phyloP scores from a whole-genome alignment of 2,329 filamentous ascomycete species.

The Fusarium sp. region DNA sequence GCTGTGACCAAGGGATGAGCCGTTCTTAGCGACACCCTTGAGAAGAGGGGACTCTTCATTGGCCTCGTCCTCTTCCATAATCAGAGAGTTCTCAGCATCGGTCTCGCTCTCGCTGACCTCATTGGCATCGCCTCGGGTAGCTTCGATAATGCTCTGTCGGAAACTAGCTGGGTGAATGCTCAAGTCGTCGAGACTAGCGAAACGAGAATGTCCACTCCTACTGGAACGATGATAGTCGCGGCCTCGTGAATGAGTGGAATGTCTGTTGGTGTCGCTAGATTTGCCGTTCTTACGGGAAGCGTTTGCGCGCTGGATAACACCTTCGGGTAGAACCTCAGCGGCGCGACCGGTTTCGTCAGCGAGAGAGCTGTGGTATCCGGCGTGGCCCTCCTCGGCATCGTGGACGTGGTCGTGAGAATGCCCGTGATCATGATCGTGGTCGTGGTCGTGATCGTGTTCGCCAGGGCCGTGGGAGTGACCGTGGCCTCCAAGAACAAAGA shows the following conservation, averaged over 20 bases:
- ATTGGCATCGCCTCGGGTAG: conserved; percentile 67
- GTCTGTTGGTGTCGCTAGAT: conserved; percentile 51
- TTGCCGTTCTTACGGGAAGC: conserved; percentile 46
- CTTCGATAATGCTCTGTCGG: conserved; percentile 90
- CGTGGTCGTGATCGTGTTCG: conserved; percentile 61
- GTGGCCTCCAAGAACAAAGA: conserved; percentile 93
- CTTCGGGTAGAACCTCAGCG: conserved; percentile 72
- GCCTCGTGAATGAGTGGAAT: conserved; percentile 52
- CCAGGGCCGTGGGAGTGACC: conserved; percentile 80
- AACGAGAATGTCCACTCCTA: conserved; percentile 66
- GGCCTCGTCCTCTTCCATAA: conserved; percentile 56
- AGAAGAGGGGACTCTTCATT: conserved; percentile 62
- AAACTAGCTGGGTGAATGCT: conserved; percentile 91
- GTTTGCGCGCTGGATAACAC: conserved; percentile 63
- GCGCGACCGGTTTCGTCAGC: conserved; percentile 69
- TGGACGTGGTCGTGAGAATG: conserved; percentile 51
- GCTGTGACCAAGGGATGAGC: conserved; percentile 44
- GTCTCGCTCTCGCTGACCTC: conserved; percentile 67
- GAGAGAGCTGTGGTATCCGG: conserved; percentile 54
- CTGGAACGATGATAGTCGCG: conserved; percentile 59
- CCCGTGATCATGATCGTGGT: conserved; percentile 55
- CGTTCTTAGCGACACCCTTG: conserved; percentile 51
- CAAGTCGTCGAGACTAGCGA: conserved; percentile 76
- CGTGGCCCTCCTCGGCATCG: conserved; percentile 64
- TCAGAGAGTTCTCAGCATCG: conserved; percentile 60